Percentiles rank a stretch among this genome's conserved stretches.
These are phyloP conservation scores for Blyttiomyces sp. DNA, from an alignment of 371 early-diverging fungal genomes.

Conservation along the genomic window DNA sequence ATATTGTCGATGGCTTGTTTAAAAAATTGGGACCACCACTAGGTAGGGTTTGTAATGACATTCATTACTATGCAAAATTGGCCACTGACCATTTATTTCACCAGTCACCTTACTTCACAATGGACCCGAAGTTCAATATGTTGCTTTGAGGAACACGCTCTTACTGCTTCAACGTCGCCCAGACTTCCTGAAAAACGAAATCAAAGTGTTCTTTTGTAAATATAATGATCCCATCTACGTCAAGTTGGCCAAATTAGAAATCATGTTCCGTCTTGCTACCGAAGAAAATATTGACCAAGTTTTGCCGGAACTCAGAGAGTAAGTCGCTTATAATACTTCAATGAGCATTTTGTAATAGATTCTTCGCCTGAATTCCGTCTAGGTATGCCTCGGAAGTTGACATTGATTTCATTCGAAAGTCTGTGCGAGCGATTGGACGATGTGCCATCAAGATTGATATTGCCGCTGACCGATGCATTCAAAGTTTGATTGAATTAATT, in stretches of 20 bases:
- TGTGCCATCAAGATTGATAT: conserved; percentile 85
- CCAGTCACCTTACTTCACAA: conserved; percentile 82
- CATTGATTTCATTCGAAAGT: conserved; percentile 91
- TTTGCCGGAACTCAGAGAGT: conserved; percentile 89
- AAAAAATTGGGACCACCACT: conserved; percentile 90
- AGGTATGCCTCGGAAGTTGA: conserved; percentile 91
- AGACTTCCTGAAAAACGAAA: conserved; percentile 77
- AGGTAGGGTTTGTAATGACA: conserved; percentile 43
- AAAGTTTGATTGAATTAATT: conserved; percentile 80
- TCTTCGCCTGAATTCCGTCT: neutral
- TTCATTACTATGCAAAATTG: neutral
- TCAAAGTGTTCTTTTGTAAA: conserved; percentile 92
- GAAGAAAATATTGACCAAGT: conserved; percentile 79
- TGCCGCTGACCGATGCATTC: conserved; percentile 80
- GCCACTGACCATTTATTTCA: conserved; percentile 4
- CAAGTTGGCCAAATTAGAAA: conserved; percentile 88
- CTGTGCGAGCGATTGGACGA: conserved; percentile 88
- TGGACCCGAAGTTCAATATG: conserved; percentile 91
- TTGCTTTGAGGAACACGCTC: conserved; percentile 86
- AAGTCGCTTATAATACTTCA: no score
- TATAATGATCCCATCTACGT: conserved; percentile 97
- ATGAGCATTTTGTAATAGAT: neutral
- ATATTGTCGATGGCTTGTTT: conserved; percentile 59
- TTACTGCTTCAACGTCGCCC: conserved; percentile 81
- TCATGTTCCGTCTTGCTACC: conserved; percentile 78